A percentile compares a stretch with the other conserved stretches of the same genome.
phyloP scores from a whole-genome alignment of 345 rosid species.

The Turnera subulata region DNA sequence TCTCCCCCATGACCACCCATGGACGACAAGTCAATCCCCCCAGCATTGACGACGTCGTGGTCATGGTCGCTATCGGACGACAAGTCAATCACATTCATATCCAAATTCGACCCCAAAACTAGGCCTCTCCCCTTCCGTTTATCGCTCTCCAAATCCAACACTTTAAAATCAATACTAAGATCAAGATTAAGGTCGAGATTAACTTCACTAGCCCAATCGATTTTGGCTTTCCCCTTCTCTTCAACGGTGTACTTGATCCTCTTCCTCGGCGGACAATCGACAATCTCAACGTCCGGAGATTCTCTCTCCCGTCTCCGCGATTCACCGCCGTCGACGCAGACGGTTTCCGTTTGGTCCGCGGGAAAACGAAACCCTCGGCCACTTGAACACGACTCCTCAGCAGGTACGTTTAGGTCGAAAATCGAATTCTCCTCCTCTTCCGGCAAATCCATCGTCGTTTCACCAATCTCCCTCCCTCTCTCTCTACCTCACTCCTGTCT shows the following conservation, averaged over 20 bases:
- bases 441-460: background rate
- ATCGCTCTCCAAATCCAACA: background rate
- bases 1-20: background rate
- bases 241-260: constrained; percentile 11
- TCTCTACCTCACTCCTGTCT: no score
- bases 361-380: constrained; percentile 9
- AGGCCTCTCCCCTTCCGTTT: background rate
- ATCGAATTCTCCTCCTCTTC: background rate
- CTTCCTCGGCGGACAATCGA: constrained; percentile 9
- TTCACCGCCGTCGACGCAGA: constrained; percentile 1
- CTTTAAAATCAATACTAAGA: background rate
- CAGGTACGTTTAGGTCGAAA: constrained; percentile 17
- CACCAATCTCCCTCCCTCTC: background rate
- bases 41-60: no score
- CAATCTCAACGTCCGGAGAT: constrained; percentile 12
- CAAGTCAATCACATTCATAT: background rate
- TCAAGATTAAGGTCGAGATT: constrained; percentile 5
- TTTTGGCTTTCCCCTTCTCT: constrained; percentile 18
- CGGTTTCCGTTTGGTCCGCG: constrained; percentile 4
- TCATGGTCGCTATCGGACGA: no score
- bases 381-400: constrained; percentile 5
- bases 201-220: background rate
- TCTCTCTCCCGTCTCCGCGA: constrained; percentile 8
- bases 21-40: background rate
- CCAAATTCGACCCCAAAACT: background rate